Evolutionary conservation across 345 rosid species (phyloP), one percentile per base, ranked within the genome.

Genomic region (Eutrema japonicum): DNA sequence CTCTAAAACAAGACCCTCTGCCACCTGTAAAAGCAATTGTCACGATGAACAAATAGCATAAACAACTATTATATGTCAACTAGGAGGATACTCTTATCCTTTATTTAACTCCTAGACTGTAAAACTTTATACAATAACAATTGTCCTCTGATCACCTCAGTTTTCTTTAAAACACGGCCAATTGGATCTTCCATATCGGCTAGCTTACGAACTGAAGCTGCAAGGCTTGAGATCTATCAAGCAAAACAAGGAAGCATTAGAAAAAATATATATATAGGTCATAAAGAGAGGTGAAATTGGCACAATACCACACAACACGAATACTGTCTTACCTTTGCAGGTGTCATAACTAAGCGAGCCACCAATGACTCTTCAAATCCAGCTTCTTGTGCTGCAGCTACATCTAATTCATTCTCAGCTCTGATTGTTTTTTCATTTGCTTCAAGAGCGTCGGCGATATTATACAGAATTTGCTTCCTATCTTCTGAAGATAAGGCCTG

Each of bases 131-230:
- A 45, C 64, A 76, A 64, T 48, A 70, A 49, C 66, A 40, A n/a
- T 27, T 51, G 13, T 52, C 46, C 48, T 59, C 72, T 75, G 45
- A n/a, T 73, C 76, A 96, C 99, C 97, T 96, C 83, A 7, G 93
- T 90, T 88, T 81, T 90, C 85, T 96, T 90, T 78, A 89, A 75
- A 75, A 92, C 83, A 68, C 65, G 82, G 48, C 99, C 96, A 45
- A 90, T 87, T 63, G 99, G 96, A 75, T 96, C 99, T 76, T 90
- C 91, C 99, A 96, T 90, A 73, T 90, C 83, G 6, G 97, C 98
- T 77, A 96, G 94, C 73, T 83, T 74, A 50, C 97, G 98, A 68
- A 96, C 83, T 18, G 94, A 84, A 65, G 80, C 73, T 40, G 95
- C 85, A 77, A 96, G 98, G 79, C 85, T 85, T 10, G 78, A 82